Conservation (phyloP, 306 rosid genomes). For the Astragalus glycyphyllos region DNA sequence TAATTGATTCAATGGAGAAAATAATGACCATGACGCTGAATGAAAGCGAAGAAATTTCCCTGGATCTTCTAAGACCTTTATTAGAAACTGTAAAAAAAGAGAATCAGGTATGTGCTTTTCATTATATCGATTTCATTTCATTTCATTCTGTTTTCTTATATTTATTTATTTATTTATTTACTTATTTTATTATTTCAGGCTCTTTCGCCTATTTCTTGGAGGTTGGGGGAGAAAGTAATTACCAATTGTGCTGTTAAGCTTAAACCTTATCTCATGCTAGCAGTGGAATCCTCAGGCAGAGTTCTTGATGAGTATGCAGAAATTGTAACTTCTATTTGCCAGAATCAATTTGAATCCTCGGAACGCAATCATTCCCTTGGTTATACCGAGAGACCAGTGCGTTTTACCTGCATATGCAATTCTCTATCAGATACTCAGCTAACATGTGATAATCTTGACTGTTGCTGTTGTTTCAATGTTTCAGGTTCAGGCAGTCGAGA, state of each 20-base stretch:
- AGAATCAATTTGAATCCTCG: constrained; percentile 43
- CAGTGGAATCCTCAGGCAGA: constrained; percentile 57
- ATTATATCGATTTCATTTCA: constrained; percentile 19
- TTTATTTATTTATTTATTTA: background rate
- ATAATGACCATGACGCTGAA: constrained; percentile 67
- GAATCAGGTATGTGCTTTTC: constrained; percentile 56
- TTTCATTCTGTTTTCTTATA: too few relatives aligned
- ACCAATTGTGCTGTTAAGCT: constrained; percentile 66
- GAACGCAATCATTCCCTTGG: constrained; percentile 31
- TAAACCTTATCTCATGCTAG: constrained; percentile 56
- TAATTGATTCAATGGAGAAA: constrained; percentile 60
- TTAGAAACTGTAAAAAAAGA: constrained; percentile 63
- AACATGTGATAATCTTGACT: background rate
- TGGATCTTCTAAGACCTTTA: constrained; percentile 61
- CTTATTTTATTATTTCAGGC: constrained; percentile 21
- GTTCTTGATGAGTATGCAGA: constrained; percentile 55
- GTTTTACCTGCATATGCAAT: constrained; percentile 39
- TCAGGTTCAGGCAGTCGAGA: constrained; percentile 56
- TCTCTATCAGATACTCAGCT: background rate
- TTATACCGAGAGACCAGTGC: constrained; percentile 44
- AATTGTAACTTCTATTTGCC: constrained; percentile 59
- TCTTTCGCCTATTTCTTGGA: constrained; percentile 62
- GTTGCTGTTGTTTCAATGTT: constrained; percentile 45
- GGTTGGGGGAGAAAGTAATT: constrained; percentile 70
- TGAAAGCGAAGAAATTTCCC: constrained; percentile 76